Conservation (phyloP, 768 basidiomycete species). For the Coprinellus micaceus region DNA sequence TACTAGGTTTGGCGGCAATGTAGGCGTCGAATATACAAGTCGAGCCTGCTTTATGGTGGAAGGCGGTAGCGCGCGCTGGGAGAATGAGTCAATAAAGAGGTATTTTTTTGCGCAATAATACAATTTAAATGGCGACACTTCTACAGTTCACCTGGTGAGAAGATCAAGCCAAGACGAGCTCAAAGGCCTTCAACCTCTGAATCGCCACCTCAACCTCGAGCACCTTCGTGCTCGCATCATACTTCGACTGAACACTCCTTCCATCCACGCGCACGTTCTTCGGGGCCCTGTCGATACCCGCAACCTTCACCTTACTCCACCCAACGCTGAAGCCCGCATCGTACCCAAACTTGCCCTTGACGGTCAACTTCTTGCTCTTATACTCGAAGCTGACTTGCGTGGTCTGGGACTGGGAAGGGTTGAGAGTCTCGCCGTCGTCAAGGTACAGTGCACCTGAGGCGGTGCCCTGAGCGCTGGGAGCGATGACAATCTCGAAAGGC, state of each 20-base stretch:
- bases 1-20: no score
- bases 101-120: no score
- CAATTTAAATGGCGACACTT: no score
- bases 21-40: no score
- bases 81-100: no score
- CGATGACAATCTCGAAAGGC: slow-evolving; percentile 63
- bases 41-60: no score
- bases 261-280: slow-evolving; percentile 28
- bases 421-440: slow-evolving; percentile 60
- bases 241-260: slow-evolving; percentile 24
- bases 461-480: slow-evolving; percentile 47
- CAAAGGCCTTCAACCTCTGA: slow-evolving; percentile 22
- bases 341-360: slow-evolving; percentile 37
- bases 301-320: slow-evolving; percentile 33
- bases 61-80: no score
- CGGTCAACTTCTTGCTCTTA: slow-evolving; percentile 25
- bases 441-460: slow-evolving; percentile 56
- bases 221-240: slow-evolving; percentile 38
- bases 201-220: slow-evolving; percentile 40
- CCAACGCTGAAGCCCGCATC: slow-evolving; percentile 31
- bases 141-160: no score
- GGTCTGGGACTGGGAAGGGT: slow-evolving; percentile 16
- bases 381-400: slow-evolving; percentile 35
- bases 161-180: neutral
- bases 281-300: slow-evolving; percentile 31